phyloP scores from a whole-genome alignment of 2,329 filamentous ascomycete species.

The Pseudocercospora cruenta region DNA sequence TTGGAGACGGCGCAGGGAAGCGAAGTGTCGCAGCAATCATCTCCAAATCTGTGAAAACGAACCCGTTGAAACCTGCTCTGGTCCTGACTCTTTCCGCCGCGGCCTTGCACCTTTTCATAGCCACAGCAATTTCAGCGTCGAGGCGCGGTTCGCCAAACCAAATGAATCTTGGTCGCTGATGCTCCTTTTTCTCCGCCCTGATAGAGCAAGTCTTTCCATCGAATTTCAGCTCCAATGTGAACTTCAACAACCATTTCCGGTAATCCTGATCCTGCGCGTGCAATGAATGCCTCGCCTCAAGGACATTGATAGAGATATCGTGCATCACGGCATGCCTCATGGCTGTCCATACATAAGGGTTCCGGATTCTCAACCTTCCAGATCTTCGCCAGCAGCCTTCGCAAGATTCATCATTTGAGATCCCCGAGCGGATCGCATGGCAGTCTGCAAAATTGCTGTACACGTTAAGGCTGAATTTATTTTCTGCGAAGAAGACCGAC shows the following conservation, averaged over 20 bases:
- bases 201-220: neutral
- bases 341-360: neutral
- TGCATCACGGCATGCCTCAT: neutral
- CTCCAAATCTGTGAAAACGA: neutral
- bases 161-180: neutral
- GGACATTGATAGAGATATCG: neutral
- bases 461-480: neutral
- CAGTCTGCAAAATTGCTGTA: neutral
- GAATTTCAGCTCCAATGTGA: neutral
- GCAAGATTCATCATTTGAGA: neutral
- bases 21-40: neutral
- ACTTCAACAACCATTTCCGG: neutral
- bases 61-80: neutral
- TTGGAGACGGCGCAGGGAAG: neutral
- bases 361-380: neutral
- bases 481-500: neutral
- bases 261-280: neutral
- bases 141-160: neutral
- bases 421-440: neutral
- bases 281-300: neutral
- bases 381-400: neutral
- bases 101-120: neutral
- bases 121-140: neutral
- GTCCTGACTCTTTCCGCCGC: neutral
- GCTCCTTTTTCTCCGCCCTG: neutral